Conservation (phyloP, 2,329 filamentous ascomycete species). For the Orbilia quercus region DNA sequence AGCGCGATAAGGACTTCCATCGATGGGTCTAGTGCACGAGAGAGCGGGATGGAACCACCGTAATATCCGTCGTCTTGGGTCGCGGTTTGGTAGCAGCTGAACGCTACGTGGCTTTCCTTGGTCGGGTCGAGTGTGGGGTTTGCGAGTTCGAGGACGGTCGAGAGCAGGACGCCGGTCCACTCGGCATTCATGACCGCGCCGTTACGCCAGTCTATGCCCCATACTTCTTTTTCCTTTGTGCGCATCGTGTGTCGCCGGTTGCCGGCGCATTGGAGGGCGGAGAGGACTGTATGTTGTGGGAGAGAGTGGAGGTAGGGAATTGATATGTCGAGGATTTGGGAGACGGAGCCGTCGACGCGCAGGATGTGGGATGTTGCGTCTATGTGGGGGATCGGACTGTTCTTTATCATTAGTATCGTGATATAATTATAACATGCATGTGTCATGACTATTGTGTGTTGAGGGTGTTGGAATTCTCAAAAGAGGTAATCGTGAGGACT, state of each 20-base stretch:
- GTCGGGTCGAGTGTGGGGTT: slow-evolving; percentile 67
- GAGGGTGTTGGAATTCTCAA: slow-evolving; percentile 18
- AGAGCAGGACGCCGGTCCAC: slow-evolving; percentile 84
- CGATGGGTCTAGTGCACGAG: slow-evolving; percentile 85
- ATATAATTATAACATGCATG: no score
- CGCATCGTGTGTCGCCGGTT: slow-evolving; percentile 86
- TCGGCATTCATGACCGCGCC: slow-evolving; percentile 87
- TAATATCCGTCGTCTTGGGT: slow-evolving; percentile 86
- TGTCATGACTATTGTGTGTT: no score
- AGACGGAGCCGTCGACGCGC: slow-evolving; percentile 67
- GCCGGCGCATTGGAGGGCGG: slow-evolving; percentile 87
- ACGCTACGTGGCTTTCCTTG: slow-evolving; percentile 67
- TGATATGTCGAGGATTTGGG: slow-evolving; percentile 65
- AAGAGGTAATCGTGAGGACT: not conserved
- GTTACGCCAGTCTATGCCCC: slow-evolving; percentile 93
- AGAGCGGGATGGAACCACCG: slow-evolving; percentile 67
- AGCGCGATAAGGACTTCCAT: slow-evolving; percentile 87
- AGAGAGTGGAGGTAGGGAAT: slow-evolving; percentile 67
- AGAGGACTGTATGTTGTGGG: slow-evolving; percentile 68
- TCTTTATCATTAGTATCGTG: no score
- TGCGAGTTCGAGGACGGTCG: slow-evolving; percentile 75
- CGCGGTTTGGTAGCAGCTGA: slow-evolving; percentile 74
- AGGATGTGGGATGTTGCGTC: slow-evolving; percentile 64
- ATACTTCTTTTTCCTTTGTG: slow-evolving; percentile 91
- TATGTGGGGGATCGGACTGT: slow-evolving; percentile 66